These are phyloP conservation scores for Colletotrichum australisinense DNA, from an alignment of 2,329 filamentous ascomycete species.

Conservation along the genomic window DNA sequence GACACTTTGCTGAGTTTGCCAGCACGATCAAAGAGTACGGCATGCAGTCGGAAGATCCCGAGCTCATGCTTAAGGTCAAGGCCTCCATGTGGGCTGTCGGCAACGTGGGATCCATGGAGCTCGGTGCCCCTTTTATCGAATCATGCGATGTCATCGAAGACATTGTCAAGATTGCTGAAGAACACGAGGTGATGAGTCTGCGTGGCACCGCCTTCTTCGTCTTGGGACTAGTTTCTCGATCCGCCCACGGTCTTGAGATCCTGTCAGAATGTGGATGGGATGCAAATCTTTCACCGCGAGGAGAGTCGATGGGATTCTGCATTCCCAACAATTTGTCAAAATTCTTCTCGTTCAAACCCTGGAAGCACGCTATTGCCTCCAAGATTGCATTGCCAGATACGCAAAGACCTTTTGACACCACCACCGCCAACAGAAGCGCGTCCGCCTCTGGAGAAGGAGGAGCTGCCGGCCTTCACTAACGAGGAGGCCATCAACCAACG, in stretches of 20 bases:
- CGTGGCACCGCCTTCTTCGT: slow-evolving; percentile 98
- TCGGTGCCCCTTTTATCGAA: slow-evolving; percentile 94
- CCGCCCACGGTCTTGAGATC: slow-evolving; percentile 91
- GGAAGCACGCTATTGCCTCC: slow-evolving; percentile 63
- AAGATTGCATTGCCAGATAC: slow-evolving; percentile 59
- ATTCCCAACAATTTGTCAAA: slow-evolving; percentile 83
- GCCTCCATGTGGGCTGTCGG: slow-evolving; percentile 97
- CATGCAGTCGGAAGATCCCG: slow-evolving; percentile 85
- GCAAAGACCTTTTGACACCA: slow-evolving; percentile 63
- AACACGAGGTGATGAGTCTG: slow-evolving; percentile 89
- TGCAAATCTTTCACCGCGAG: slow-evolving; percentile 84
- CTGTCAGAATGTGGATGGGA: slow-evolving; percentile 93
- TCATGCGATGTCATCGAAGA: slow-evolving; percentile 87
- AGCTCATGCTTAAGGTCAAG: slow-evolving; percentile 93
- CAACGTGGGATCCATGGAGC: slow-evolving; percentile 98
- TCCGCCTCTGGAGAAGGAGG: slow-evolving; percentile 56
- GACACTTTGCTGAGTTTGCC: slow-evolving; percentile 95
- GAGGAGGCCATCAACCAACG: slow-evolving; percentile 77
- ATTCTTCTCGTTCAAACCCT: slow-evolving; percentile 78
- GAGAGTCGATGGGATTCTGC: slow-evolving; percentile 87
- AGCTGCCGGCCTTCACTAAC: slow-evolving; percentile 58
- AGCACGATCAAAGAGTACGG: slow-evolving; percentile 89
- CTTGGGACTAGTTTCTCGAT: slow-evolving; percentile 90
- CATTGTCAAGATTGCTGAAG: slow-evolving; percentile 89
- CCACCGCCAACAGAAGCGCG: slow-evolving; percentile 55